Base-by-base conservation (phyloP, 2,329 filamentous ascomycete species). In the Tolypocladium capitatum region DNA sequence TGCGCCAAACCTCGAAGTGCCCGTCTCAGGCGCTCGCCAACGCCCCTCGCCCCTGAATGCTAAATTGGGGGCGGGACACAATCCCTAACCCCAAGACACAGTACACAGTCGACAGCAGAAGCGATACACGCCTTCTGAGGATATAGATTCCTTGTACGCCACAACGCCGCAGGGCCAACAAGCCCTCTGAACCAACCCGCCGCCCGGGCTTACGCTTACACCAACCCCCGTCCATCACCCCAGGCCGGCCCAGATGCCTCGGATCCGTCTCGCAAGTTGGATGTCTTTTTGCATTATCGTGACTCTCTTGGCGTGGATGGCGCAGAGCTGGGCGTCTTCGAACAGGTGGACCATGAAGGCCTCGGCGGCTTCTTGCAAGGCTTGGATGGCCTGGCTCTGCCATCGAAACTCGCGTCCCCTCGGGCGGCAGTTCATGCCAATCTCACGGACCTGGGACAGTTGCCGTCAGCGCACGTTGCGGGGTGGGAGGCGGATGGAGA, bases 201-300 rank as follows among this genome's bases (percentile, higher is more conserved):
- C 42, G 6, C 18, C 2, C 5, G 7, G 43, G 4, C 24, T 24
- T 5, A 24, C 5, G 24, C 24, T 24, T 24, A 24, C 24, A 24
- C 24, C 24, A 24, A 24, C 24, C 6, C 27, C 27, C 27, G 10
- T 27, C 5, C 7, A 13, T 45, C 21, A 68, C 67, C 83, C 68
- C 69, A 73, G 56, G 5, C 84, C 84, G 43, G 81, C 85, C 84
- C 84, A 90, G 42, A 82, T 76, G 13, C 86, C 86, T 46, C 86
- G 74, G 68, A 91, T 89, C 55, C 86, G 72, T 59, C 86, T 73
- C 20, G 91, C 91, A 51, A 97, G 77, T 69, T 96, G 91, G 58
- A 98, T 95, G 67, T 97, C 92, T 71, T 95, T 95, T 68, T 92
- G 89, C 86, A 94, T 91, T 58, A 96, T 94, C 35, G 91, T 97